Percentiles rank a stretch among this genome's conserved stretches.
Evolutionary conservation across 768 basidiomycete genomes (phyloP).

Genomic region (Myochromella boudieri): DNA sequence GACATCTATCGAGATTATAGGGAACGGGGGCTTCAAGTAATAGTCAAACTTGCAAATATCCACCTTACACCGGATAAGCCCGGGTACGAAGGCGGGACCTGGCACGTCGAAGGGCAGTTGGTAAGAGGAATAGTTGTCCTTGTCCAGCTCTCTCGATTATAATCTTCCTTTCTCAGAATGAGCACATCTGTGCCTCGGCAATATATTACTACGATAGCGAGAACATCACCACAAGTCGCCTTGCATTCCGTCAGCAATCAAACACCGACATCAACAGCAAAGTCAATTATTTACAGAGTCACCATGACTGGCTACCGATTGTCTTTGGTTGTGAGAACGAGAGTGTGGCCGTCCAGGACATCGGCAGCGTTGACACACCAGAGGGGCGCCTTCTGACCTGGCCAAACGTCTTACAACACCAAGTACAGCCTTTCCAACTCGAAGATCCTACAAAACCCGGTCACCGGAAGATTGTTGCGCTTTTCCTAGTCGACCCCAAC

Average conservation of each 20-base stretch:
- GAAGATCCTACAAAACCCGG: conserved; percentile 31
- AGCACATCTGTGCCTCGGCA: conserved; percentile 20
- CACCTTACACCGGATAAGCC: conserved; percentile 16
- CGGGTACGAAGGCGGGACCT: conserved; percentile 13
- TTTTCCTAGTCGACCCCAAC: conserved; percentile 35
- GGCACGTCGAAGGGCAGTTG: conserved; percentile 19
- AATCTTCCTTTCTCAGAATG: conserved; percentile 9
- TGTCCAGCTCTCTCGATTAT: not conserved
- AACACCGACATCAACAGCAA: conserved; percentile 19
- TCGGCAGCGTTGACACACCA: conserved; percentile 25
- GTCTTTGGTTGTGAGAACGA: conserved; percentile 19
- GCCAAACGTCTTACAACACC: conserved; percentile 35
- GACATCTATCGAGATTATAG: conserved; percentile 9
- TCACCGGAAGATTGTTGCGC: conserved; percentile 34
- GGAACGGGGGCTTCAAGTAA: conserved; percentile 12
- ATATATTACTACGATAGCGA: conserved; percentile 17
- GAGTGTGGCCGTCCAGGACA: conserved; percentile 17
- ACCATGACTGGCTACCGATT: conserved; percentile 20
- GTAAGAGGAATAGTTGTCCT: no score
- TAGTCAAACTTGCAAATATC: conserved; percentile 19
- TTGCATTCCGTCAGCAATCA: conserved; percentile 12
- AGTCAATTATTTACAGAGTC: conserved; percentile 12
- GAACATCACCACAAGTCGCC: conserved; percentile 12
- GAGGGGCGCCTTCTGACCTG: conserved; percentile 28
- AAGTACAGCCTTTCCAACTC: conserved; percentile 29